A percentile compares a stretch with the other conserved stretches of the same genome.
These are phyloP conservation scores for Saxispiralis lemnorum DNA, from an alignment of 495 filamentous ascomycete species.

Conservation along the genomic window DNA sequence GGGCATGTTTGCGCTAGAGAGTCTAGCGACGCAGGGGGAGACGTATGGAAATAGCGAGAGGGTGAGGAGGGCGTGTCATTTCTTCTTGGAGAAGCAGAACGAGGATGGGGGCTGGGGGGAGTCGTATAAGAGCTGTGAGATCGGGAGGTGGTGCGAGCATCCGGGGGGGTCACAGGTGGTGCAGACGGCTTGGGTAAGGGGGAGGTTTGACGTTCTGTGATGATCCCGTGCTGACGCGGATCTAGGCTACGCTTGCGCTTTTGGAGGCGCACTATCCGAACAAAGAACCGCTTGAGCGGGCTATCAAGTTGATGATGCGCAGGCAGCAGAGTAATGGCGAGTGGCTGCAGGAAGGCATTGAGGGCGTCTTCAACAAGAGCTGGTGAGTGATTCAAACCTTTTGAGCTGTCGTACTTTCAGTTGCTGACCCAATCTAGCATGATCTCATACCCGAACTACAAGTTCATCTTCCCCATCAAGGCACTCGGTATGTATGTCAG, in stretches of 20 bases:
- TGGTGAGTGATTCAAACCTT: conserved; percentile 39
- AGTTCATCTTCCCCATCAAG: conserved; percentile 88
- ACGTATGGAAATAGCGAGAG: conserved; percentile 54
- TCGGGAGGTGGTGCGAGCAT: conserved; percentile 43
- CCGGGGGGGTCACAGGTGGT: conserved; percentile 56
- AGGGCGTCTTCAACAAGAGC: conserved; percentile 96
- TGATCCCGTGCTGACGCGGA: background rate
- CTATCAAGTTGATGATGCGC: conserved; percentile 63
- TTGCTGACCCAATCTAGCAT: conserved; percentile 39
- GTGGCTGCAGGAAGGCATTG: conserved; percentile 89
- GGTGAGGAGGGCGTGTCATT: conserved; percentile 62
- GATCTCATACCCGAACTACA: conserved; percentile 99
- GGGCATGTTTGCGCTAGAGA: conserved; percentile 83
- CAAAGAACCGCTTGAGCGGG: conserved; percentile 49
- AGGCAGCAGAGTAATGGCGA: conserved; percentile 77
- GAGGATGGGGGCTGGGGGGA: conserved; percentile 94
- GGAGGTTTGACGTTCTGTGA: background rate
- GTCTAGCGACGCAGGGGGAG: conserved; percentile 64
- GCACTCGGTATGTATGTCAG: conserved; percentile 75
- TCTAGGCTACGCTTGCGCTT: conserved; percentile 38
- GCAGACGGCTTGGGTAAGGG: conserved; percentile 75
- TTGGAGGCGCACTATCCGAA: conserved; percentile 76
- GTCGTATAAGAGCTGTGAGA: conserved; percentile 64
- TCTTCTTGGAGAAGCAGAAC: conserved; percentile 65
- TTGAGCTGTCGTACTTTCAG: background rate